A percentile compares a stretch with the other conserved stretches of the same genome.
Evolutionary conservation across 1,284 basidiomycete genomes (phyloP).

Genomic region (Moesziomyces globuligerus): DNA sequence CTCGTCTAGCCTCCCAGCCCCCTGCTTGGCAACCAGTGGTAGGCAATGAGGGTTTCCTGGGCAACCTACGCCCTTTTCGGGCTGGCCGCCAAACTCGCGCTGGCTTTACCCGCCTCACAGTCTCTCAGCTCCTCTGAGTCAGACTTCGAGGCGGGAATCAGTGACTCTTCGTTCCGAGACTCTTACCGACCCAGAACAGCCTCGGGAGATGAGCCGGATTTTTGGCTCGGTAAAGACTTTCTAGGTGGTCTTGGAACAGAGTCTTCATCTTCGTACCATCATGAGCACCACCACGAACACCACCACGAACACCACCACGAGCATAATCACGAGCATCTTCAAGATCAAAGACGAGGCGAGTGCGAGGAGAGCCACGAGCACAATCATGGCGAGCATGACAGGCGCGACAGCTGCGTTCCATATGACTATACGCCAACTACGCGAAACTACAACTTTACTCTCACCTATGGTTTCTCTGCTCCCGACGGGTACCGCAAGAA

Average conservation of each 20-base stretch:
- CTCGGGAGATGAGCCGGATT: conserved; percentile 1
- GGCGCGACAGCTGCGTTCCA: conserved; percentile 3
- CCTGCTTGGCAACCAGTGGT: too few species aligned
- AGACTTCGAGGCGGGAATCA: too few species aligned
- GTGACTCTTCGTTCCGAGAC: too few species aligned
- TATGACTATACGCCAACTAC: conserved; percentile 39
- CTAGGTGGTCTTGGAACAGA: background rate
- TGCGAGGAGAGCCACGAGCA: background rate
- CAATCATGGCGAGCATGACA: background rate
- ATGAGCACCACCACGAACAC: conserved; percentile 1
- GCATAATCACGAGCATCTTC: background rate
- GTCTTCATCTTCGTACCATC: background rate
- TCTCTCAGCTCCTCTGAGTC: too few species aligned
- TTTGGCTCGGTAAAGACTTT: conserved; percentile 9
- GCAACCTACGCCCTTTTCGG: conserved; percentile 11
- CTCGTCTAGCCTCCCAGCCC: too few species aligned
- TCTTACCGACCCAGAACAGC: too few species aligned
- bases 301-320: background rate
- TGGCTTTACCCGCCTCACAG: conserved; percentile 13
- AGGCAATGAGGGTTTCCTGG: conserved; percentile 23
- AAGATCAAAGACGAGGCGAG: background rate
- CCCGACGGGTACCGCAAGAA: conserved; percentile 57
- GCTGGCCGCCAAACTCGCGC: conserved; percentile 2
- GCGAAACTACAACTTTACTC: conserved; percentile 48
- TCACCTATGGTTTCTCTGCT: conserved; percentile 40